Evolutionary conservation across 2,329 filamentous ascomycete species (phyloP).

Genomic region (Phialemoniopsis sp.): DNA sequence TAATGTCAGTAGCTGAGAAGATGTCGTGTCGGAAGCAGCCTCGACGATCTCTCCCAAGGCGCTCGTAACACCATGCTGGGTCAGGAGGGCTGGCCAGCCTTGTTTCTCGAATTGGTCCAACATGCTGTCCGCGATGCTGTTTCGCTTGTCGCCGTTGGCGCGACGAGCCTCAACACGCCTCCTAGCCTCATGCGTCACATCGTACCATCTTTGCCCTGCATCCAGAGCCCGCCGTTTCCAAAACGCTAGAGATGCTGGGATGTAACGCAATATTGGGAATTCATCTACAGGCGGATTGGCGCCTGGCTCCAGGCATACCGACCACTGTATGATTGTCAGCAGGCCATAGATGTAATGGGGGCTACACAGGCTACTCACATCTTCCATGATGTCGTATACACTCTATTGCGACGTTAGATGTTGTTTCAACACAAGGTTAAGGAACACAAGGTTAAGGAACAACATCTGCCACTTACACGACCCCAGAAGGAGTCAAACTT

Average conservation of each 20-base stretch:
- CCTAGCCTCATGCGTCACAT: too few species aligned
- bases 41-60: conserved; percentile 18
- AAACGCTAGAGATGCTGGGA: conserved; percentile 18
- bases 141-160: conserved; percentile 11
- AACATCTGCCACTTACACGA: too few species aligned
- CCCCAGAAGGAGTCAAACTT: conserved; percentile 4
- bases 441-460: too few species aligned
- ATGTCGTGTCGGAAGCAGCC: conserved; percentile 22
- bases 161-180: conserved; percentile 15
- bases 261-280: conserved; percentile 29
- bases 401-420: conserved; percentile 18
- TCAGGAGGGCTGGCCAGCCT: conserved; percentile 7
- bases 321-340: conserved; percentile 15
- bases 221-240: too few species aligned
- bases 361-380: background rate
- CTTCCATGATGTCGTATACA: conserved; percentile 32
- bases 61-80: conserved; percentile 20
- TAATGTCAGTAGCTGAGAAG: conserved; percentile 12
- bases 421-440: too few species aligned
- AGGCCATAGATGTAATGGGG: too few species aligned
- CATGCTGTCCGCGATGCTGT: conserved; percentile 29
- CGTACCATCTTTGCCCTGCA: too few species aligned
- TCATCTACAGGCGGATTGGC: conserved; percentile 39
- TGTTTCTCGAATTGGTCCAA: conserved; percentile 24
- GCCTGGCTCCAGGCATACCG: conserved; percentile 32